Evolutionary conservation across 139 green algal species (phyloP), one percentile per base, ranked within the genome.

Genomic region (Chlorella sorokiniana): DNA sequence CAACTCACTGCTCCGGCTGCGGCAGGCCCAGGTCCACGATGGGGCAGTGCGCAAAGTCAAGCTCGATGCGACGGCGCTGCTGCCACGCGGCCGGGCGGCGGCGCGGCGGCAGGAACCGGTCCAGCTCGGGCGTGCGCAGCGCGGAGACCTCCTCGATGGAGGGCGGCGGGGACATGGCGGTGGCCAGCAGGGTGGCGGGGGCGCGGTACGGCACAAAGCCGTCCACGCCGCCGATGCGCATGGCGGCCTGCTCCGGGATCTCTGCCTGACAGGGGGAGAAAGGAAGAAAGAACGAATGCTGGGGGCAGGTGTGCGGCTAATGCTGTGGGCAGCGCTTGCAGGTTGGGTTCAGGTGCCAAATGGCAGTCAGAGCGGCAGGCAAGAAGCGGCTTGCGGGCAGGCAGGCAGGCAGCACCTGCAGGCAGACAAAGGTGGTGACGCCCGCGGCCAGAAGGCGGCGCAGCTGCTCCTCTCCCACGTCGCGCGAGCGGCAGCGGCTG

Each of bases 161-260:
- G 42, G 84, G 82, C 18, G 89, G 89, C 29, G 68, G 80, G 4
- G 33, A 83, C 83, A 90, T 42, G 62, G 85, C 63, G 48, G 87
- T 63, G 33, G 78, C 83, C 38, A 91, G 73, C 45, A 90, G 69
- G 31, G 62, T 76, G 14, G 90, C 94, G 29, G 90, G 88, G 0
- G 94, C 70, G 64, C 89, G 91, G 88, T 98, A 98, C 0, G 94
- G 90, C 84, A 96, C 69, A 78, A 97, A 98, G 42, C 94, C 94
- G 35, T 91, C 85, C 41, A 91, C 84, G 22, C 94, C 94, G 25
- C 85, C 88, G 11, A 97, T 82, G 37, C 37, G 86, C 88, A 97
- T 92, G 35, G 92, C 45, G 11, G 81, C 74, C 81, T 97, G 94
- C 1, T 91, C 76, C 3, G 92, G 92, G 25, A 97, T 61, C 86